Evolutionary conservation across 2,329 filamentous ascomycete species (phyloP).

Genomic region (Akanthomyces dipterigenus): DNA sequence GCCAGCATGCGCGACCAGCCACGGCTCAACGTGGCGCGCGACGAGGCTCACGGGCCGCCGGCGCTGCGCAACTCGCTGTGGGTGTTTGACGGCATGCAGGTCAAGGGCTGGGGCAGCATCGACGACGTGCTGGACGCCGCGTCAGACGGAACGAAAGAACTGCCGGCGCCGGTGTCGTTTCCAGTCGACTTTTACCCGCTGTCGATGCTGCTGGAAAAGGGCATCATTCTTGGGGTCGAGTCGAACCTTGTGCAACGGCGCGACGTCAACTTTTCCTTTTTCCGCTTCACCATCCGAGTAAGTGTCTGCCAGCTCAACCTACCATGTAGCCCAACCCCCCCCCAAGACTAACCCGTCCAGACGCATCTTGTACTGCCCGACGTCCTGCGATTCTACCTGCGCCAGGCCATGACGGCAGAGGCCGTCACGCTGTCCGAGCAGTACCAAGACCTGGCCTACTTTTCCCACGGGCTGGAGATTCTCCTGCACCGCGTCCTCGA

Average conservation of each 20-base stretch:
- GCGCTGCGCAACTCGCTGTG: slow-evolving; percentile 79
- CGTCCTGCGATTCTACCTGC: slow-evolving; percentile 72
- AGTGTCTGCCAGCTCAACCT: slow-evolving; percentile 25
- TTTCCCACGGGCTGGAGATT: slow-evolving; percentile 86
- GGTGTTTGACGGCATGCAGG: slow-evolving; percentile 83
- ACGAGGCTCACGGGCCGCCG: slow-evolving; percentile 27
- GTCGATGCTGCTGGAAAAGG: slow-evolving; percentile 80
- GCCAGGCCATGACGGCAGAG: slow-evolving; percentile 67
- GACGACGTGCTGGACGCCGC: slow-evolving; percentile 72
- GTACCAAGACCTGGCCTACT: slow-evolving; percentile 84
- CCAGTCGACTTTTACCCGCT: slow-evolving; percentile 93
- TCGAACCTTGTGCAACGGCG: slow-evolving; percentile 88
- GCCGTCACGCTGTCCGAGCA: slow-evolving; percentile 77
- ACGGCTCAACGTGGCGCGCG: slow-evolving; percentile 26
- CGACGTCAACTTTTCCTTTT: slow-evolving; percentile 84
- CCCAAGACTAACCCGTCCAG: no score
- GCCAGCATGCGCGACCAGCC: slow-evolving; percentile 84
- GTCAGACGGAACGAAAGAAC: slow-evolving; percentile 59
- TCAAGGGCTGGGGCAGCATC: slow-evolving; percentile 85
- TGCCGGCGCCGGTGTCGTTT: slow-evolving; percentile 69
- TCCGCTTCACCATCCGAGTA: slow-evolving; percentile 82
- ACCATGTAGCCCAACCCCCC: not conserved
- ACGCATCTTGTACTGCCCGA: slow-evolving; percentile 92
- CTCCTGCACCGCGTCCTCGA: slow-evolving; percentile 89
- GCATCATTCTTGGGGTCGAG: slow-evolving; percentile 83